Conservation (phyloP, 192 early-diverging fungal genomes). For the Backusella mclennaniae region DNA sequence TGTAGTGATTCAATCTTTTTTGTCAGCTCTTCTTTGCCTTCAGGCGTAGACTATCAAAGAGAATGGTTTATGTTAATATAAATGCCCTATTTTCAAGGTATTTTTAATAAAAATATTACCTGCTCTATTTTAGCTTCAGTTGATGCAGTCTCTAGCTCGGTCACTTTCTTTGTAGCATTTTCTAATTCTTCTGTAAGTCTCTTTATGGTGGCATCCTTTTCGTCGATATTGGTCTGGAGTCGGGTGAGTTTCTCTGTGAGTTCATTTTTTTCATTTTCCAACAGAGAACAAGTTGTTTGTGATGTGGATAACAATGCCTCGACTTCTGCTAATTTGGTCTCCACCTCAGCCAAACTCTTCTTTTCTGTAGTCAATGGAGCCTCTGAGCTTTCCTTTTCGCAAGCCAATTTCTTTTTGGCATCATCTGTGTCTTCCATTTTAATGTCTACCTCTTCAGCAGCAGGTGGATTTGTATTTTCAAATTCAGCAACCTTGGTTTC, state of each 20-base stretch:
- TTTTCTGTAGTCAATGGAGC: background rate
- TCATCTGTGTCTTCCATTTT: background rate
- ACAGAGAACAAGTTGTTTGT: background rate
- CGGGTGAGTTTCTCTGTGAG: background rate
- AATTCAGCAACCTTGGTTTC: background rate
- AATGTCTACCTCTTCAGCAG: background rate
- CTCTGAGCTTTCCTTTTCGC: background rate
- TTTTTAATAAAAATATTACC: background rate
- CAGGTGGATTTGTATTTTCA: background rate
- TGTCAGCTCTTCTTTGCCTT: background rate
- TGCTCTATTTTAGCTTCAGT: background rate
- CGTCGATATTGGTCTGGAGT: background rate
- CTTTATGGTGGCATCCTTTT: background rate
- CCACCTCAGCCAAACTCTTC: background rate
- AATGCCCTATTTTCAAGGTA: background rate
- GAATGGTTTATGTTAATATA: background rate
- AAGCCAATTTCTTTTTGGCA: background rate
- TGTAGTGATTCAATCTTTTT: background rate
- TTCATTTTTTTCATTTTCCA: background rate
- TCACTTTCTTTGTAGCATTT: background rate
- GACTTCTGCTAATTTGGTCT: background rate
- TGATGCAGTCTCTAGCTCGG: background rate
- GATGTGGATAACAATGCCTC: background rate
- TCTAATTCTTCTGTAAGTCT: background rate
- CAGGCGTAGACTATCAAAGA: background rate